A percentile compares a stretch with the other conserved stretches of the same genome.
These are phyloP conservation scores for Paracamarosporium sp. DNA, from an alignment of 2,329 filamentous ascomycete species.

Conservation along the genomic window DNA sequence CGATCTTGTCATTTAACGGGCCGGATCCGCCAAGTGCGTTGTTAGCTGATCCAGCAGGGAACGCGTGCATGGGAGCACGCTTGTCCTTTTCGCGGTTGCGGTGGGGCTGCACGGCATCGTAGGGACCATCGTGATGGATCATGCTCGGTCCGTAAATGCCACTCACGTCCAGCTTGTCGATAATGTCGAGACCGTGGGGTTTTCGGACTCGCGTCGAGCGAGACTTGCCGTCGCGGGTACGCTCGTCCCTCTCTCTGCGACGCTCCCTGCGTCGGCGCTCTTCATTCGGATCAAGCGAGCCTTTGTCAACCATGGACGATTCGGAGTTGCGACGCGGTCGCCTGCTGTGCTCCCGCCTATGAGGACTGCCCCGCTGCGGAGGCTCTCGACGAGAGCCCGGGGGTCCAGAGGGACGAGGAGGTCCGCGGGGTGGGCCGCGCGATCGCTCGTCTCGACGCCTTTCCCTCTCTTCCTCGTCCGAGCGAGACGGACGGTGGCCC, in stretches of 20 bases:
- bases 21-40: conserved; percentile 89
- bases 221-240: conserved; percentile 47
- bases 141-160: conserved; percentile 93
- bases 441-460: conserved; percentile 8
- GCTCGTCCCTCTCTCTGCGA: conserved; percentile 60
- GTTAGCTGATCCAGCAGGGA: conserved; percentile 90
- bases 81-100: conserved; percentile 85
- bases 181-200: conserved; percentile 75
- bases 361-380: conserved; percentile 41
- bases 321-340: conserved; percentile 79
- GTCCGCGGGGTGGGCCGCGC: conserved; percentile 48
- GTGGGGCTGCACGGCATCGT: conserved; percentile 94
- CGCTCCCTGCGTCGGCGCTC: conserved; percentile 59
- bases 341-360: conserved; percentile 48
- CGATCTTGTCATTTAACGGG: conserved; percentile 79
- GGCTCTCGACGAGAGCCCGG: conserved; percentile 42
- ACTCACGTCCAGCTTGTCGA: conserved; percentile 95
- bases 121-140: conserved; percentile 97
- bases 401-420: conserved; percentile 45
- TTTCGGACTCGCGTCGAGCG: conserved; percentile 44
- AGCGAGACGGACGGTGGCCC: conserved; percentile 67
- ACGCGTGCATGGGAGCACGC: conserved; percentile 93
- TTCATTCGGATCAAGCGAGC: conserved; percentile 67
- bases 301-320: conserved; percentile 72
- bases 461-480: conserved; percentile 65